Evolutionary conservation across 1,284 basidiomycete genomes (phyloP), one percentile per base, ranked within the genome.

Genomic region (Pseudozyma pruni): DNA sequence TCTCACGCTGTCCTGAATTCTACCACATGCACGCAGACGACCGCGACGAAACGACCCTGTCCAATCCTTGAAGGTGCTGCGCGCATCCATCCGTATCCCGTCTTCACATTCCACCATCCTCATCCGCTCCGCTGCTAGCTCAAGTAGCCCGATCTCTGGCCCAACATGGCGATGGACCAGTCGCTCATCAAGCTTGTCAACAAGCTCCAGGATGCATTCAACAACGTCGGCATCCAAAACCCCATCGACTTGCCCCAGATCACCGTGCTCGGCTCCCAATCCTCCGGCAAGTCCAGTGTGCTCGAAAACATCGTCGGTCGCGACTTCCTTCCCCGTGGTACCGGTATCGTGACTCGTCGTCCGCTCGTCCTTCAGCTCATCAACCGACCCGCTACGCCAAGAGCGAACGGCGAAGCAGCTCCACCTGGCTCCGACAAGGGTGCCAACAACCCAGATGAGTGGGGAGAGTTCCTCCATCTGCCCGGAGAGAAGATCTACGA

Each of bases 401-500:
- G 55, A 31, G 25, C 54, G 40, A 61, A 50, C 50, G 58, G 51
- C 23, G 59, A 59, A 9, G 63, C 58, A 5, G 23, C 50, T 22
- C 23, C 62, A 32, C 16, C 45, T 6, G 54, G 11, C 19, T 25
- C 39, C 11, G 47, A 29, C 22, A 57, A 52, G 31, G 44, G 54
- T 16, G 53, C 38, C 34, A 54, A 72, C 52, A 63, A 75, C 43
- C 42, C 46, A 45, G 67, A 88, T 88, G 23, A 94, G 94, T 98
- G 94, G 89, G 95, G 89, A 49, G 95, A 98, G 83, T 98, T 98
- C 84, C 87, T 98, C 29, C 95, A 98, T 83, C 87, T 95, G 42
- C 94, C 95, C 63, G 94, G 97, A 87, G 93, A 93, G 81, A 89
- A 91, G 48, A 98, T 95, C 84, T 94, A 92, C 43, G 94, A 98